These are phyloP conservation scores for Paecilomyces variotii DNA, from an alignment of 2,329 filamentous ascomycete genomes.

Conservation along the genomic window DNA sequence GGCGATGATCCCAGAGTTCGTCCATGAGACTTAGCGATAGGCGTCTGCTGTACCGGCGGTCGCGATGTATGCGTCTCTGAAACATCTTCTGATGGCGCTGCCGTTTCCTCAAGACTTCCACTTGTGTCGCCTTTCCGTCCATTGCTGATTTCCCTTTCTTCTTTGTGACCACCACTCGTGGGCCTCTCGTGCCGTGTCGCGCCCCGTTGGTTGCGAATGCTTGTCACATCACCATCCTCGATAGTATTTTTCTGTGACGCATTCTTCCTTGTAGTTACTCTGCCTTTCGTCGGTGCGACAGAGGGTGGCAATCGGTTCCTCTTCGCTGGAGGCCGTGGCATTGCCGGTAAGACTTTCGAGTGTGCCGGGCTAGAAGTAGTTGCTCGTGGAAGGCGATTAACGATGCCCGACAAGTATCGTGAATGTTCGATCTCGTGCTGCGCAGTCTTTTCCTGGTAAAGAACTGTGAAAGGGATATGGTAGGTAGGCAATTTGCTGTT, in stretches of 20 bases:
- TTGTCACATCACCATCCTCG: constrained; percentile 7
- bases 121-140: not conserved
- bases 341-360: constrained; percentile 2
- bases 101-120: not conserved
- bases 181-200: constrained; percentile 2
- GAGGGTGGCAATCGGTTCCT: constrained; percentile 10
- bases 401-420: not conserved
- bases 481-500: not conserved
- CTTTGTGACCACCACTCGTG: constrained; percentile 11
- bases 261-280: constrained; percentile 2
- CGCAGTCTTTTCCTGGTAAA: not conserved
- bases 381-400: not conserved
- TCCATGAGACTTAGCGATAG: constrained; percentile 22
- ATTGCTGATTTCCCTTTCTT: constrained; percentile 2
- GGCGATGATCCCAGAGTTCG: constrained; percentile 29
- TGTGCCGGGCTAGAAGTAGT: not conserved
- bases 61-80: constrained; percentile 10
- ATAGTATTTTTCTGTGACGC: constrained; percentile 1
- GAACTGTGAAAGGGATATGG: not conserved
- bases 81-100: not conserved
- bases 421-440: not conserved
- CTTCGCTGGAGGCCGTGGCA: constrained; percentile 21
- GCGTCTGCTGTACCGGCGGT: constrained; percentile 22
- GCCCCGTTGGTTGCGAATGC: not conserved
- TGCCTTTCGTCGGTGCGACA: not conserved